Conservation (phyloP, 2,329 filamentous ascomycete species). For the Metarhizium brunneum region DNA sequence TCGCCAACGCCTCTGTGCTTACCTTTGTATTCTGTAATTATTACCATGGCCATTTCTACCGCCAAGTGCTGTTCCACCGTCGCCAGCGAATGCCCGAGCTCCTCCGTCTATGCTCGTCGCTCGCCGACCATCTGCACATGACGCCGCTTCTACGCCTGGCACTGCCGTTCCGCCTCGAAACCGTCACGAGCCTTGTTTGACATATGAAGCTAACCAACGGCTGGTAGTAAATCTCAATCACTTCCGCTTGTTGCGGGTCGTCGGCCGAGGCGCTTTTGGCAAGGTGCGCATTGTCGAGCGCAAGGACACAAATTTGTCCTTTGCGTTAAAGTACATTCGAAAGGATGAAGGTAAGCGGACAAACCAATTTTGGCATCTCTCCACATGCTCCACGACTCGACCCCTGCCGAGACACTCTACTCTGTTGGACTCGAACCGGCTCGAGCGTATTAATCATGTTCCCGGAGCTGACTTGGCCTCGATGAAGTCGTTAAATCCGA, state of each 20-base stretch:
- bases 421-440: neutral
- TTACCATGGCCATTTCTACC: neutral
- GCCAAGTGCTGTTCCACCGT: neutral
- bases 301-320: constrained; percentile 88
- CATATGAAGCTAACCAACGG: neutral
- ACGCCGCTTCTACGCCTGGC: neutral
- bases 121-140: neutral
- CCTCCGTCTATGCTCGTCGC: neutral
- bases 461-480: neutral
- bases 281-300: constrained; percentile 98
- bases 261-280: constrained; percentile 95
- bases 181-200: neutral
- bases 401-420: neutral
- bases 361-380: neutral
- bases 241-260: constrained; percentile 88
- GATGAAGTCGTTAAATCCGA: constrained; percentile 83
- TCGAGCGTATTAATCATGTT: neutral
- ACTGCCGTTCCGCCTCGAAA: neutral
- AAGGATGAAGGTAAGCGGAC: constrained; percentile 78
- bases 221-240: constrained; percentile 85
- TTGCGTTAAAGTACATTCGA: constrained; percentile 95
- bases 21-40: neutral
- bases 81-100: neutral
- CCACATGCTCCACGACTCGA: neutral
- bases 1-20: neutral